A percentile compares a stretch with the other conserved stretches of the same genome.
phyloP scores from a whole-genome alignment of 1,284 basidiomycete genomes.

The Cutaneotrichosporon arboriforme region DNA sequence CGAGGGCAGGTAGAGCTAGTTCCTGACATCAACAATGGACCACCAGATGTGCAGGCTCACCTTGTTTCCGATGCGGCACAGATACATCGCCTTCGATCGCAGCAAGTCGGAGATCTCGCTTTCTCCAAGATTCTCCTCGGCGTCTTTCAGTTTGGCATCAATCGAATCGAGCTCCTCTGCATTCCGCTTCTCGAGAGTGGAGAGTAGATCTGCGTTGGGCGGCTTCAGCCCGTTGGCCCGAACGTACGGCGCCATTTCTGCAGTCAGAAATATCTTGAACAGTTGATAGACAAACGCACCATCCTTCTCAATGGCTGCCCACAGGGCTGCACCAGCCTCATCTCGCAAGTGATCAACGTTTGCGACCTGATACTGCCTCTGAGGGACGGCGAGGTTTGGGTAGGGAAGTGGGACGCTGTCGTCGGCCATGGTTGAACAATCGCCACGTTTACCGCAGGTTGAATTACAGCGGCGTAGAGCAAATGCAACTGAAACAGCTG shows the following conservation, averaged over 20 bases:
- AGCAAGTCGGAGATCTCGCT: slow-evolving; percentile 86
- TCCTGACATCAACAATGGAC: slow-evolving; percentile 52
- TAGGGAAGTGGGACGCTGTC: slow-evolving; percentile 70
- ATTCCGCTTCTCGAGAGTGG: slow-evolving; percentile 69
- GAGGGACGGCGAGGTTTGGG: slow-evolving; percentile 74
- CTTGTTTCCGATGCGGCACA: slow-evolving; percentile 89
- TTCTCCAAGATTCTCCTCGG: slow-evolving; percentile 87
- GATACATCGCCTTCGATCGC: slow-evolving; percentile 76
- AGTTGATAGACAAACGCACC: slow-evolving; percentile 52
- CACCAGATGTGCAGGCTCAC: slow-evolving; percentile 50
- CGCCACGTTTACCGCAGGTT: too few species aligned
- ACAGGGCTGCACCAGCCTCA: slow-evolving; percentile 60
- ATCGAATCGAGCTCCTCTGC: slow-evolving; percentile 67
- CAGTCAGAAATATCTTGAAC: slow-evolving; percentile 5
- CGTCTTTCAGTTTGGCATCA: slow-evolving; percentile 74
- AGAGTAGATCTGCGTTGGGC: slow-evolving; percentile 59
- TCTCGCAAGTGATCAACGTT: slow-evolving; percentile 63
- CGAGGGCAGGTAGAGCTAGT: slow-evolving; percentile 68
- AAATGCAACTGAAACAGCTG: too few species aligned
- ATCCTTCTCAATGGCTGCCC: slow-evolving; percentile 78
- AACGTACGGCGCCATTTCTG: slow-evolving; percentile 79
- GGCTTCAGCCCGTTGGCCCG: slow-evolving; percentile 36
- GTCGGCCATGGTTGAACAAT: slow-evolving; percentile 61
- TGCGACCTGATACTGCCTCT: slow-evolving; percentile 68
- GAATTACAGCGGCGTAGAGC: too few species aligned